Evolutionary conservation across 768 basidiomycete genomes (phyloP).

Genomic region (Leccinum boreale): DNA sequence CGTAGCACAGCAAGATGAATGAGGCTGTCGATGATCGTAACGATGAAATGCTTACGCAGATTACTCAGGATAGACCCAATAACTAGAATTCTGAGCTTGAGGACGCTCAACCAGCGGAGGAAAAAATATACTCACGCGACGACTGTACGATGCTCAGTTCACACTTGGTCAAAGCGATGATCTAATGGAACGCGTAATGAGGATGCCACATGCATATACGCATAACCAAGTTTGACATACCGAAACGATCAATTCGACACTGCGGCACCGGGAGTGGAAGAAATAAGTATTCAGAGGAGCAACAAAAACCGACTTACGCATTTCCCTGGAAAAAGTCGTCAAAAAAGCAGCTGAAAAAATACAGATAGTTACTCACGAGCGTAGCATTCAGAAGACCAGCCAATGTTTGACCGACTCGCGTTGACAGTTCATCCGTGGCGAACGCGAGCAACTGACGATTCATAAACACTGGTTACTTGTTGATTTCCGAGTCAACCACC

Average conservation of each 20-base stretch:
- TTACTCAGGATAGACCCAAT: slow-evolving; percentile 83
- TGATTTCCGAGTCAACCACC: not conserved
- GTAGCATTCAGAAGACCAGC: slow-evolving; percentile 87
- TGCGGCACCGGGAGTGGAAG: slow-evolving; percentile 10
- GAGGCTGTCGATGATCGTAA: not conserved
- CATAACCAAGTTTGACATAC: slow-evolving; percentile 34
- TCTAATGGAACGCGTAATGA: slow-evolving; percentile 35
- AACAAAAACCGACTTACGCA: slow-evolving; percentile 19
- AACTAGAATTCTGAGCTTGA: slow-evolving; percentile 40
- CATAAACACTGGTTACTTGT: slow-evolving; percentile 1
- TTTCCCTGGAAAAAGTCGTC: slow-evolving; percentile 23
- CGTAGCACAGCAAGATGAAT: not conserved
- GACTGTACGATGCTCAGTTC: slow-evolving; percentile 80
- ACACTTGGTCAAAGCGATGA: slow-evolving; percentile 80
- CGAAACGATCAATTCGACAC: slow-evolving; percentile 65
- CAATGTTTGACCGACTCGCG: slow-evolving; percentile 79
- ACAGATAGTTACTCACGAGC: slow-evolving; percentile 43
- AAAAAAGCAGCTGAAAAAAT: not conserved
- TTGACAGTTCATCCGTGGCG: slow-evolving; percentile 80
- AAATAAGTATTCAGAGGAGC: not conserved
- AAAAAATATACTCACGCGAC: slow-evolving; percentile 48
- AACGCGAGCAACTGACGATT: slow-evolving; percentile 64
- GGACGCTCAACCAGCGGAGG: not conserved
- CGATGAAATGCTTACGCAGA: slow-evolving; percentile 41
- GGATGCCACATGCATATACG: not conserved